Conservation (phyloP, 164 flowering plant genomes). For the Stephania japonica region DNA sequence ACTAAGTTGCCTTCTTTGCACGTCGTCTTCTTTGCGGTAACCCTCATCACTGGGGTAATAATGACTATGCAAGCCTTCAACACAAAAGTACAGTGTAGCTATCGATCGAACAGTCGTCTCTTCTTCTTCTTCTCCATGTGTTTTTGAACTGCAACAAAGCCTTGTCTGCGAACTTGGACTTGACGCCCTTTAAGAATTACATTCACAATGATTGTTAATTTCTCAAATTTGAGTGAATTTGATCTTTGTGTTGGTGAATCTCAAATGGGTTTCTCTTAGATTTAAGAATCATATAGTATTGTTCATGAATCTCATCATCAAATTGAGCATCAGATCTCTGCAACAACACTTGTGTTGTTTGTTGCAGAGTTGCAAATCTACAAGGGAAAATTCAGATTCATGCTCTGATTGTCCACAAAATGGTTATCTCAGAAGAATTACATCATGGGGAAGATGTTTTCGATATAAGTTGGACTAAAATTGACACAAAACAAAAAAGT, state of each 20-base stretch:
- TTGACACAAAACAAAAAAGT: too few species aligned
- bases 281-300: not conserved
- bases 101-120: constrained; percentile 21
- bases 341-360: constrained; percentile 36
- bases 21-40: too few species aligned
- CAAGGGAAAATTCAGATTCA: constrained; percentile 33
- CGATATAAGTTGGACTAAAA: constrained; percentile 30
- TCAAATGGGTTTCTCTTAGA: not conserved
- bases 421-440: constrained; percentile 47
- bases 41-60: not conserved
- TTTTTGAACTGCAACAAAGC: constrained; percentile 12
- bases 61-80: constrained; percentile 34
- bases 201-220: not conserved
- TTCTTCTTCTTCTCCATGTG: not conserved
- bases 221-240: not conserved
- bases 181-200: constrained; percentile 5
- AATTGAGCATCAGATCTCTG: constrained; percentile 23
- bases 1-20: too few species aligned
- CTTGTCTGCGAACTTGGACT: constrained; percentile 12
- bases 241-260: not conserved
- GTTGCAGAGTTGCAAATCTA: constrained; percentile 25
- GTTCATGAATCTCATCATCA: not conserved
- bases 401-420: constrained; percentile 36
- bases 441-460: constrained; percentile 43
- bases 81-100: constrained; percentile 26